Base-by-base conservation (phyloP, 2,329 filamentous ascomycete genomes). In the Phyllachora maydis region DNA sequence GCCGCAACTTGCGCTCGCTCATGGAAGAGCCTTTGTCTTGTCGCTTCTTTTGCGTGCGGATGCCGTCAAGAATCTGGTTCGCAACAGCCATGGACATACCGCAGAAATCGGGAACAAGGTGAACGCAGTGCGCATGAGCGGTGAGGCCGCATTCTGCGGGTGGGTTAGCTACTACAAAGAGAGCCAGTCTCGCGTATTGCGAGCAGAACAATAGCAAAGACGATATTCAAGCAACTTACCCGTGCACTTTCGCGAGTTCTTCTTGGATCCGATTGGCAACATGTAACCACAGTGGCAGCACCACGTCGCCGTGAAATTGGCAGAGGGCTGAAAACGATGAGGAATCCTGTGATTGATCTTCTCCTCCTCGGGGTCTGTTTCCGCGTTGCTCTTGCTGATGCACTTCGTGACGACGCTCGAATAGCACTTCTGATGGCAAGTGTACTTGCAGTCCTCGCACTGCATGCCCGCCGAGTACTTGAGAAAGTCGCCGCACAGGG, bases 301-400 rank as follows among this genome's bases (percentile, higher is more conserved):
- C 88, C 88, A 98, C 45, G 95, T 98, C 36, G 88, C 88, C 10
- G 83, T 88, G 52, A 98, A 78, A 41, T 98, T 98, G 33, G 82
- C 82, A 46, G 90, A 98, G n/a, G 76, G 70, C 40, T 85, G 72
- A 58, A 95, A 98, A 25, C 88, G 74, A 63, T 98, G 88, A 6
- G 88, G 88, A 43, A 98, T 98, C 33, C 88, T 78, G 46, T 98
- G 88, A 46, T 98, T 98, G 65, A 98, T 90, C 59, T 95, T 98
- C 52, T 93, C 88, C 50, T 98, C 88, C 49, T 98, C 88, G 12
- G 88, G 85, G 46, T 98, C 88, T 5, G 81, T 91, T 48, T 98
- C 88, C 32, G 88, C 85, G 44, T 98, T 98, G 32, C 85, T 93
- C 49, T 98, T 95, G 54, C 85, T 95, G 49, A 98, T 98, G 54